Conservation (phyloP, 495 filamentous ascomycete genomes). For the Aspergillus wentii region DNA sequence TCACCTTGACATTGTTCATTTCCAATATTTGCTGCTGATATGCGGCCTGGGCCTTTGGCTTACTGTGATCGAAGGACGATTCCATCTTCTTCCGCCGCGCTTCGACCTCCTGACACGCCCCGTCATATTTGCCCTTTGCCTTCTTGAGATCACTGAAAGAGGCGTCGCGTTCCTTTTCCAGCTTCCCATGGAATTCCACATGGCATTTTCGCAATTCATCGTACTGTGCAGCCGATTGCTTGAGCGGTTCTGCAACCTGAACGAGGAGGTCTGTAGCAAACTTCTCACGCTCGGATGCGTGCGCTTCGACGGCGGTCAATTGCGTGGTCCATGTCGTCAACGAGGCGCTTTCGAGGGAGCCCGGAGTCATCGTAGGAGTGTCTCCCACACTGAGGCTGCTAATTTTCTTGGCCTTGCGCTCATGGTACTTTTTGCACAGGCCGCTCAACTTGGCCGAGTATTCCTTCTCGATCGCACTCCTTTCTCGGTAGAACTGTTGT, state of each 20-base stretch:
- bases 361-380: slow-evolving; percentile 86
- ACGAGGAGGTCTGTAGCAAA: slow-evolving; percentile 69
- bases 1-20: slow-evolving; percentile 90
- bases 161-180: slow-evolving; percentile 82
- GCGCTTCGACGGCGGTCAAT: slow-evolving; percentile 79
- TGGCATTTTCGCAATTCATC: slow-evolving; percentile 93
- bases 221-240: slow-evolving; percentile 63
- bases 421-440: slow-evolving; percentile 90
- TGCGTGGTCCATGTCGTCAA: slow-evolving; percentile 96
- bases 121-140: slow-evolving; percentile 88
- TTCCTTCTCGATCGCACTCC: slow-evolving; percentile 91
- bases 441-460: slow-evolving; percentile 82
- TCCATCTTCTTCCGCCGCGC: slow-evolving; percentile 91
- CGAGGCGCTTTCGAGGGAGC: slow-evolving; percentile 91
- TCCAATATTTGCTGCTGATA: slow-evolving; percentile 88
- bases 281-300: slow-evolving; percentile 83
- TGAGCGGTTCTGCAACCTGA: slow-evolving; percentile 81
- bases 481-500: slow-evolving; percentile 93
- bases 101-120: slow-evolving; percentile 90
- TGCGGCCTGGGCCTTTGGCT: slow-evolving; percentile 76
- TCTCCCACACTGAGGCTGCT: slow-evolving; percentile 90
- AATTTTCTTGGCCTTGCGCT: slow-evolving; percentile 90
- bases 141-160: slow-evolving; percentile 85
- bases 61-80: slow-evolving; percentile 76
- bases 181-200: slow-evolving; percentile 77